Evolutionary conservation across 148 eudicot genomes (phyloP).

Genomic region (Chenopodium quinoa): DNA sequence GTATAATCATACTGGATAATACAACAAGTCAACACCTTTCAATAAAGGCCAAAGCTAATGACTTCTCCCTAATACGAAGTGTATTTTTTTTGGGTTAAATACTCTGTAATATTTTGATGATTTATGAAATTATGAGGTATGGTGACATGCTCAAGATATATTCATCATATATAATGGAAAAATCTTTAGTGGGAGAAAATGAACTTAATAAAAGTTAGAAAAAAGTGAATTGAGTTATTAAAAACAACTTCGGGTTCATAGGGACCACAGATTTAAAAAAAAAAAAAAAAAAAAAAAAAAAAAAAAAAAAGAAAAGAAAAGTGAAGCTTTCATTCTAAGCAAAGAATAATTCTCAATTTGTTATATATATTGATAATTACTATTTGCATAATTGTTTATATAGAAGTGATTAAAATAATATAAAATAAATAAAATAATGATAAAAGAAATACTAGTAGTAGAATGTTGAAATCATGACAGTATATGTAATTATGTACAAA

Average conservation of each 20-base stretch:
- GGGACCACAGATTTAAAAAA: constrained; percentile 10
- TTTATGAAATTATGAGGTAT: neutral
- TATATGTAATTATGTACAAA: neutral
- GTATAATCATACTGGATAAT: too few relatives aligned
- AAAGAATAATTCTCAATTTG: constrained; percentile 23
- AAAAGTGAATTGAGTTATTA: neutral
- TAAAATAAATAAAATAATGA: too few relatives aligned
- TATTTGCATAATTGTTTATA: neutral
- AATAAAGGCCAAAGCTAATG: too few relatives aligned
- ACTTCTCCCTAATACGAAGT: too few relatives aligned
- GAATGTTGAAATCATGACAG: neutral
- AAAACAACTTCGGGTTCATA: neutral
- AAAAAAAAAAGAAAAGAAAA: neutral
- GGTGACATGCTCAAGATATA: constrained; percentile 8
- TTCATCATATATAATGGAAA: neutral
- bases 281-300: too few relatives aligned
- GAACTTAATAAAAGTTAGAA: neutral
- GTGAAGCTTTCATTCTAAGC: constrained; percentile 20
- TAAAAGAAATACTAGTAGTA: neutral
- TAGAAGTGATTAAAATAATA: neutral
- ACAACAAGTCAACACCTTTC: too few relatives aligned
- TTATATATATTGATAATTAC: neutral
- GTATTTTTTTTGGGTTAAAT: too few relatives aligned
- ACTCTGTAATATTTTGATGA: neutral
- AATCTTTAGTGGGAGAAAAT: neutral